A percentile compares a stretch with the other conserved stretches of the same genome.
Evolutionary conservation across 768 basidiomycete genomes (phyloP).

Genomic region (Macrolepiota fuliginosa): DNA sequence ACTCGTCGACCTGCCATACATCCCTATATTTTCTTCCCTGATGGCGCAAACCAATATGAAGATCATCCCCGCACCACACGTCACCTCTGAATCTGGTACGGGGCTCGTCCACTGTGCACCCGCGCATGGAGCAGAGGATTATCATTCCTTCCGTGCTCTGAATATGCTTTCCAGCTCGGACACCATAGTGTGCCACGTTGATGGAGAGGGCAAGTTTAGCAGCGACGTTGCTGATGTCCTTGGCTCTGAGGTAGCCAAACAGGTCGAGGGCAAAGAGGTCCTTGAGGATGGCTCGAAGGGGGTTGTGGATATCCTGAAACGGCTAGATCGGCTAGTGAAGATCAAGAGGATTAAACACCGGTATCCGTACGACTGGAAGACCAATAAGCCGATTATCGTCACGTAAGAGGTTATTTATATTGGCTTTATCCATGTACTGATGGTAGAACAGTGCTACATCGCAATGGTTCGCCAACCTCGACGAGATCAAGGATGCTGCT

Average conservation of each 20-base stretch:
- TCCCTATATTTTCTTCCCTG: slow-evolving; percentile 52
- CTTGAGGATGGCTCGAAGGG: slow-evolving; percentile 67
- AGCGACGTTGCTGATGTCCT: slow-evolving; percentile 54
- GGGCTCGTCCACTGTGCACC: slow-evolving; percentile 96
- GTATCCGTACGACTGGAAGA: slow-evolving; percentile 98
- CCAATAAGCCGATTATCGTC: slow-evolving; percentile 87
- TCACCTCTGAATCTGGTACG: slow-evolving; percentile 86
- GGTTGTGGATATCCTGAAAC: slow-evolving; percentile 61
- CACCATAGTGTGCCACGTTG: slow-evolving; percentile 77
- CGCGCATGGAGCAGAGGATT: slow-evolving; percentile 93
- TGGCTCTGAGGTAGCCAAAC: slow-evolving; percentile 40
- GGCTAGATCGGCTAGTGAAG: slow-evolving; percentile 56
- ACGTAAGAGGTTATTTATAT: slow-evolving; percentile 48
- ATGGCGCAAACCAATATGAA: slow-evolving; percentile 23
- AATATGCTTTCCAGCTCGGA: slow-evolving; percentile 44
- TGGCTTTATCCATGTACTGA: background rate
- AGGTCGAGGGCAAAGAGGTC: slow-evolving; percentile 68
- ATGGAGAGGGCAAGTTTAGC: slow-evolving; percentile 71
- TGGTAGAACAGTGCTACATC: slow-evolving; percentile 69
- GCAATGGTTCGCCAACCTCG: slow-evolving; percentile 97
- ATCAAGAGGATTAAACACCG: slow-evolving; percentile 76
- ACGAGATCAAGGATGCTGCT: slow-evolving; percentile 76
- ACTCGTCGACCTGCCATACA: slow-evolving; percentile 61
- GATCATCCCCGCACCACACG: slow-evolving; percentile 71
- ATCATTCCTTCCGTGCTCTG: slow-evolving; percentile 64